Evolutionary conservation across 345 rosid genomes (phyloP), one percentile per base, ranked within the genome.

Genomic region (Boechera divaricarpa): DNA sequence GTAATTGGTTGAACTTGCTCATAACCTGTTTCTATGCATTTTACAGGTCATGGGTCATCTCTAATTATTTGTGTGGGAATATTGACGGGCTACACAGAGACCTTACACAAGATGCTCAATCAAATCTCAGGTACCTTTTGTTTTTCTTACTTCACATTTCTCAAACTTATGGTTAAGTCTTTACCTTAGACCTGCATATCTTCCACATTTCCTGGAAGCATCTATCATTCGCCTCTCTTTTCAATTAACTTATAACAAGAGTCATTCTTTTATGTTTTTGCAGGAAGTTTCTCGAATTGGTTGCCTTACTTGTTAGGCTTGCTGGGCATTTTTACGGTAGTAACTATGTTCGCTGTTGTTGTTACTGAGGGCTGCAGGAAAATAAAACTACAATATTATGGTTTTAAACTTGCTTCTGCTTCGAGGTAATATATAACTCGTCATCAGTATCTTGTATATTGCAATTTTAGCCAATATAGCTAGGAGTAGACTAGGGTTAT

Each of bases 351-450:
- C 88, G 98, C 98, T 35, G 95, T 90, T 73, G 86, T 94, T 65
- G 91, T 94, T 47, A 92, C 98, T 11, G 97, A 92, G 83, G 97
- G 98, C 75, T 92, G 95, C 89, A 86, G 98, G 87, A 94, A 94
- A 83, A 85, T 94, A 73, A 94, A 94, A 81, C 82, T 94, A 78
- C 97, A 89, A 79, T 94, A 90, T 65, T 92, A 94, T 83, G 97
- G 98, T 63, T 91, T 94, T 72, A 94, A 92, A 80, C 92, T 92
- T 60, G 98, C 98, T 63, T 94, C 97, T 60, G 81, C 94, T 49
- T 87, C 90, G 51, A 89, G 97, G 98, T 90, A 82, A 70, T 49
- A 35, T 58, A 36, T 36, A 39, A 63, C 9, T 63, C 16, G 47
- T 32, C 68, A 42, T 78, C 78, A 29, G 38, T 65, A 48, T 67